Evolutionary conservation across 345 rosid genomes (phyloP).

Genomic region (Dipteronia dyeriana): DNA sequence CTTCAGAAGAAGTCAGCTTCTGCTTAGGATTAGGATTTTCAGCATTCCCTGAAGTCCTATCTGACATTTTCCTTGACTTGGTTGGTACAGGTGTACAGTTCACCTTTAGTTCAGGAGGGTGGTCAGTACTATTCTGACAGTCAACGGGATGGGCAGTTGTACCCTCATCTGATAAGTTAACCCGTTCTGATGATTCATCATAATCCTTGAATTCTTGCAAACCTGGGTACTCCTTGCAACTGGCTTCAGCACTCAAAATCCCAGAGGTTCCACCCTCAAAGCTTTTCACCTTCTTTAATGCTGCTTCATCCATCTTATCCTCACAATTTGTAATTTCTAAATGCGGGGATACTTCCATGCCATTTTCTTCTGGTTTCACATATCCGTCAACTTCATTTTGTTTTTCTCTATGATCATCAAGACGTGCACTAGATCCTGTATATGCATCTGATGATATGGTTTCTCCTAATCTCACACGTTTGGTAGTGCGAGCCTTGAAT

Average conservation of each 20-base stretch:
- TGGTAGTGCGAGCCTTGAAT: conserved; percentile 72
- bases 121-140: conserved; percentile 18
- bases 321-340: conserved; percentile 21
- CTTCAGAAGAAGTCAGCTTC: conserved; percentile 21
- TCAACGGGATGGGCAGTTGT: conserved; percentile 22
- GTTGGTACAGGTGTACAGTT: conserved; percentile 44
- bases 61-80: conserved; percentile 45
- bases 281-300: conserved; percentile 22
- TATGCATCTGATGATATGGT: conserved; percentile 33
- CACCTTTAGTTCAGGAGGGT: conserved; percentile 42
- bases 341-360: conserved; percentile 25
- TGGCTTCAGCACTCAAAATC: conserved; percentile 35
- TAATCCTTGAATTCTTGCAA: conserved; percentile 19
- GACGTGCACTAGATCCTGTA: conserved; percentile 27
- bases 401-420: conserved; percentile 30
- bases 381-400: conserved; percentile 35
- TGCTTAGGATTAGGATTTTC: conserved; percentile 34
- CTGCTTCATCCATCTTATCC: conserved; percentile 26
- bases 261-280: conserved; percentile 25
- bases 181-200: conserved; percentile 38
- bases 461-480: conserved; percentile 66
- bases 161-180: conserved; percentile 33
- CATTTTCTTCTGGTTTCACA: conserved; percentile 33
- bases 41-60: conserved; percentile 37
- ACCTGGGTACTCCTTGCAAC: conserved; percentile 29